A percentile compares a stretch with the other conserved stretches of the same genome.
phyloP scores from a whole-genome alignment of 2,329 filamentous ascomycete genomes.

The Hypoxylon sp. region DNA sequence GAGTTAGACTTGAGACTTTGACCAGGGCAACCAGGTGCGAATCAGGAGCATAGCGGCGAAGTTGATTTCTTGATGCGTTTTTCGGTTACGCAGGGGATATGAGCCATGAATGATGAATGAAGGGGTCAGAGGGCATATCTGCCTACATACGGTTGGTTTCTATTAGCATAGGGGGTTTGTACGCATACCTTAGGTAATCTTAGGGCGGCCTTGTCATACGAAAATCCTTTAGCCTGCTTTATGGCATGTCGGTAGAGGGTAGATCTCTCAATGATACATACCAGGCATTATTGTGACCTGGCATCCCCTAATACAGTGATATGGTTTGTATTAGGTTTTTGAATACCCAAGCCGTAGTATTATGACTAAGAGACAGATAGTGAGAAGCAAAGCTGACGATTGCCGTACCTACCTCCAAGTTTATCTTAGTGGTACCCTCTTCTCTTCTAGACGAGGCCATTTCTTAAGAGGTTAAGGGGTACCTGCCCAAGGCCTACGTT shows the following conservation, averaged over 20 bases:
- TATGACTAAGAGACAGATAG: background rate
- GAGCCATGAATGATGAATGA: slow-evolving; percentile 1
- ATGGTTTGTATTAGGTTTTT: background rate
- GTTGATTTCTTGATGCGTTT: background rate
- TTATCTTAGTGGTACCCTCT: background rate
- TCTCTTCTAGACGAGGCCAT: no score
- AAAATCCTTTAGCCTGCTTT: background rate
- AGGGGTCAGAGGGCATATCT: background rate
- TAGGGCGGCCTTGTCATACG: background rate
- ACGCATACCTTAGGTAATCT: background rate
- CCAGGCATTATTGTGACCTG: background rate
- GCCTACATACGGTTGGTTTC: background rate
- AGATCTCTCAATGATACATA: slow-evolving; percentile 3
- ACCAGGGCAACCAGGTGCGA: background rate
- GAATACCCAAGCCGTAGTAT: background rate
- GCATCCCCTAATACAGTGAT: background rate
- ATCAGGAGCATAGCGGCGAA: background rate
- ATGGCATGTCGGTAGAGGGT: background rate
- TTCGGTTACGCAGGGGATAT: background rate
- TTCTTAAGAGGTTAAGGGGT: background rate
- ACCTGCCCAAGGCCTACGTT: background rate
- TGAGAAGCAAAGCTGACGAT: background rate
- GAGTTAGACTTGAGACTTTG: background rate
- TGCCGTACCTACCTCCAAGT: background rate
- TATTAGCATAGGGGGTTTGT: background rate